Base-by-base conservation (phyloP, 495 filamentous ascomycete genomes). In the Terfezia claveryi region DNA sequence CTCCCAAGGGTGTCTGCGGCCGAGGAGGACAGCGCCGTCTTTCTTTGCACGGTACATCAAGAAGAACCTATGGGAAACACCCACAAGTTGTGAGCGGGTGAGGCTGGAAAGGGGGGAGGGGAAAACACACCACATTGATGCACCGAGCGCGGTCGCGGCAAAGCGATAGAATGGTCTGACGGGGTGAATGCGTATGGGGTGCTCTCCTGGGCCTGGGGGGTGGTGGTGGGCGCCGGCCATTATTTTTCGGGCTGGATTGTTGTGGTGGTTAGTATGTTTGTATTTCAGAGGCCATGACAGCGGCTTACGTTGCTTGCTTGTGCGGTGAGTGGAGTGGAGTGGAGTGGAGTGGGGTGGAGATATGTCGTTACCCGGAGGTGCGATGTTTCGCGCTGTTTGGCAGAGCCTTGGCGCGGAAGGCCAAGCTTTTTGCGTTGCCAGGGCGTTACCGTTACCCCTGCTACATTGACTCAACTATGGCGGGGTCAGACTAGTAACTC, bases 1-100 rank as follows among this genome's bases (percentile, higher is more conserved):
- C 61, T 99, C 91, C 92, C 92, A 99, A 53, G 91, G 92, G 67
- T 96, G 92, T 71, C 85, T 96, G 85, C 80, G 88, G 61, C 91
- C 91, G 56, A 99, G 62, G 54, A 99, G 71, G 37, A 79, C 91
- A 12, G 91, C 74, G 23, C 80, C 80, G 64, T 99, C 91, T 70
- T 96, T 84, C 76, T 87, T 93, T 60, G 88, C 87, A 46, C 92
- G 79, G 67, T 93, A 96, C 82, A 95, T 87, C 60, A 93, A 71
- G 49, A 52, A 49, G 9, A n/a, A 23, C 1, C 16, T 23, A 8
- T 20, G 20, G 20, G 51, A 53, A 32, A 32, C 4, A 0, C 4
- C 27, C 27, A 32, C 7, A 32, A 32, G 27, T 20, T 20, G 20
- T 32, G 27, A 32, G 27, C 27, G 27, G 23, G 46, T 55, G 52